A percentile compares a stretch with the other conserved stretches of the same genome.
Evolutionary conservation across 1,284 basidiomycete species (phyloP).

Genomic region (Ganoderma sinense): DNA sequence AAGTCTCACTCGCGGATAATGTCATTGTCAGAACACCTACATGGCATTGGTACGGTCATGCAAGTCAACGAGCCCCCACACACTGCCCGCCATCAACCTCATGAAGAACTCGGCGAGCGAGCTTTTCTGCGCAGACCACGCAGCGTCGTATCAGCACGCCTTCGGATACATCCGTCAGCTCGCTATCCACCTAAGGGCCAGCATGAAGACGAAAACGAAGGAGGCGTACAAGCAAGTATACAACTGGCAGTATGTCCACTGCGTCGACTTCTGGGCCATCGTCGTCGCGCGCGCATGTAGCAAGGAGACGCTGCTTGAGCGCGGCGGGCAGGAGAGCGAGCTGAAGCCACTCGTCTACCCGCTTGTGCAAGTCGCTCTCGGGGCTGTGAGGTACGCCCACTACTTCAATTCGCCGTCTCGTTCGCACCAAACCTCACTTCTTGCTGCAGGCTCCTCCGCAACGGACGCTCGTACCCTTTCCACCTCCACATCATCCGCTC

Average conservation of each 20-base stretch:
- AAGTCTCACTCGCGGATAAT: neutral
- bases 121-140: conserved; percentile 84
- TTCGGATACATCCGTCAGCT: conserved; percentile 98
- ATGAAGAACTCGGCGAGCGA: conserved; percentile 99
- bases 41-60: conserved; percentile 83
- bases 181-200: conserved; percentile 91
- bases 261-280: conserved; percentile 95
- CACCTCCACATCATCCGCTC: conserved; percentile 80
- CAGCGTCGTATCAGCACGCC: conserved; percentile 89
- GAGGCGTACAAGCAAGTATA: conserved; percentile 93
- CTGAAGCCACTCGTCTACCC: conserved; percentile 94
- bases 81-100: conserved; percentile 92
- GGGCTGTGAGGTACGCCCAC: conserved; percentile 82
- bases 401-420: neutral
- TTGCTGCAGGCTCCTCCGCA: conserved; percentile 77
- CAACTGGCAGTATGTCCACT: conserved; percentile 99
- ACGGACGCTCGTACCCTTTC: conserved; percentile 82
- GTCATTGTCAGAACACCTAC: conserved; percentile 75
- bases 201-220: conserved; percentile 90
- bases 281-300: conserved; percentile 88
- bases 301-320: conserved; percentile 57
- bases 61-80: conserved; percentile 87
- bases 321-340: conserved; percentile 73
- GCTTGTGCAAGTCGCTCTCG: conserved; percentile 92
- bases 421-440: neutral